Base-by-base conservation (phyloP, 192 early-diverging fungal genomes). In the Allomyces macrogynus region DNA sequence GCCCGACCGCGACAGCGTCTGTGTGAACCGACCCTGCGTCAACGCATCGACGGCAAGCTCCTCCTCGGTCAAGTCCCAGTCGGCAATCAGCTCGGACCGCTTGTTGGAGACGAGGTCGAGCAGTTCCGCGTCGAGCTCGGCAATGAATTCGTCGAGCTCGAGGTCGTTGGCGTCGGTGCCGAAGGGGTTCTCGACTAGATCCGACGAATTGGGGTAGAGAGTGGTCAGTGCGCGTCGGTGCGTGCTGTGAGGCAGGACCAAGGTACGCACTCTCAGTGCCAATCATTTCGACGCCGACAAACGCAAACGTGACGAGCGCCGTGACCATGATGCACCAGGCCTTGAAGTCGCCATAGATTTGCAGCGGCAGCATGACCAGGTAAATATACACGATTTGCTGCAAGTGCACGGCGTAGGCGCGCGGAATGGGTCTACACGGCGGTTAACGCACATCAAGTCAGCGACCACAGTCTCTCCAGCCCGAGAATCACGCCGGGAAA, bases 361-460 rank as follows among this genome's bases (percentile, higher is more conserved):
- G 87, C 76, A 89, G 91, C 11, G 93, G 93, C 61, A 97, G 73
- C 0, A 79, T 65, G 22, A 91, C 68, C 65, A 92, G 70, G 70
- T 88, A 89, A 61, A 86, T 64, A 71, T 82, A 82, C 26, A 86
- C 77, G 25, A 84, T 85, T 72, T 96, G 93, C 65, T 86, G 81
- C 66, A 97, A 75, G 73, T 93, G 91, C 67, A 91, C 87, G n/a
- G 82, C 76, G 67, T 94, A 94, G 8, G 90, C 88, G 62, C 87
- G 66, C 23, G 92, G 93, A 66, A 94, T 92, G 4, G 93, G 93
- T 20, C 87, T 89, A 57, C 20, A 57, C 20, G 32, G 32, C 32
- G 32, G 3, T 7, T 0, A 40, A 8, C 32, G 32, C 8, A 7
- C 32, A 26, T 26, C 26, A 8, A 8, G 32, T 40, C 32, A 40